Evolutionary conservation across 2,329 filamentous ascomycete genomes (phyloP).

Genomic region (Aureobasidium melanogenum): DNA sequence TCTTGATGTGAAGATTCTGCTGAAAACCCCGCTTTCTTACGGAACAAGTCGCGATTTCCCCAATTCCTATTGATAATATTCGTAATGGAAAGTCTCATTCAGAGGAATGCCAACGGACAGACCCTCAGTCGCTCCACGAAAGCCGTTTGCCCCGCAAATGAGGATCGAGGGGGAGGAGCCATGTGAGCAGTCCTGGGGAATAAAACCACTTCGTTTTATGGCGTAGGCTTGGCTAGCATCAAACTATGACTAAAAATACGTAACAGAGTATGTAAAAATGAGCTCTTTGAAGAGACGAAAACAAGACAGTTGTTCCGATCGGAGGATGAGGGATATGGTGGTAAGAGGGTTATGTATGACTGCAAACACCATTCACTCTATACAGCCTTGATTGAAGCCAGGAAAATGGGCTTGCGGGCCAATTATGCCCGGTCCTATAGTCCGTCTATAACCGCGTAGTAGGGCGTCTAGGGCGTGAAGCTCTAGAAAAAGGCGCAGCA

Average conservation of each 20-base stretch:
- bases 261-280: conserved; percentile 4
- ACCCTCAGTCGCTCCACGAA: conserved; percentile 6
- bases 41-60: background rate
- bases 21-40: background rate
- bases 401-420: background rate
- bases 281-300: background rate
- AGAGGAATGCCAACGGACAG: background rate
- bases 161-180: background rate
- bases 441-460: background rate
- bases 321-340: background rate
- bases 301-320: background rate
- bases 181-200: conserved; percentile 11
- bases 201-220: background rate
- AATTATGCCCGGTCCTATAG: background rate
- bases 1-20: background rate
- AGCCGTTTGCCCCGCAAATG: conserved; percentile 9
- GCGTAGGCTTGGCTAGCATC: background rate
- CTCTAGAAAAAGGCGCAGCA: conserved; percentile 6
- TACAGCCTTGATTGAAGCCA: background rate
- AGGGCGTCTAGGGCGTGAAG: conserved; percentile 3
- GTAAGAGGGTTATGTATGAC: background rate
- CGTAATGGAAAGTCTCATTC: conserved; percentile 7
- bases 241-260: conserved; percentile 13
- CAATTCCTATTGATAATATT: conserved; percentile 12
- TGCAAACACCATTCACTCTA: background rate